Evolutionary conservation across 352 stramenopile genomes (phyloP), one percentile per base, ranked within the genome.

Genomic region (Phytopythium aichiense): DNA sequence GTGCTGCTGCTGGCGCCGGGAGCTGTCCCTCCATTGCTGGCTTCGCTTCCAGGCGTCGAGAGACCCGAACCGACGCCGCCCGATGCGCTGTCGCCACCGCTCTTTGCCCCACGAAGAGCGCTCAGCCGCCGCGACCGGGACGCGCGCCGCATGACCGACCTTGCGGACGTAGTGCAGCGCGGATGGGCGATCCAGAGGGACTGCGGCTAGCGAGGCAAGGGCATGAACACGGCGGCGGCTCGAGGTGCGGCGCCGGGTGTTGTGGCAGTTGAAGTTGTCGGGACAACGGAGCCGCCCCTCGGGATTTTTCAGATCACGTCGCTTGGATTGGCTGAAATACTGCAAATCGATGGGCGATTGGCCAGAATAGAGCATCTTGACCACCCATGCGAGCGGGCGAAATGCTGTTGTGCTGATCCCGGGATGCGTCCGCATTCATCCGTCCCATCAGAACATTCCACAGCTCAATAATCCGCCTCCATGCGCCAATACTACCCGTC

Each of bases 181-280:
- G 6, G 33, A 18, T 42, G 12, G 28, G 22, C 13, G 50, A 12
- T 13, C 28, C 37, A 7, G 28, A 16, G 23, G 48, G 18, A 11
- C 48, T 25, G 30, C 11, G n/a, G 30, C 28, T 23, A 56, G 18
- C 13, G 30, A 7, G 50, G 20, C 23, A 23, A 25, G 50, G 15
- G 15, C 50, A 22, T 38, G 12, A n/a, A 49, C 42, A 20, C 42
- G 8, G 28, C 13, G 18, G 25, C 9, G 49, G 49, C 22, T 12
- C 15, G 33, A 37, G 25, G 20, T 20, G 49, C 49, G 7, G 16
- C 15, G 5, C 25, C 15, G 2, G 18, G 11, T 3, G 7, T 30
- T 7, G 18, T 43, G 30, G 35, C 53, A 49, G 35, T 58, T 58
- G 35, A 58, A 58, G 53, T 48, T 58, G 30, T 33, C 18, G 9